phyloP scores from a whole-genome alignment of 2,329 filamentous ascomycete genomes.

The Trichoderma sp. region DNA sequence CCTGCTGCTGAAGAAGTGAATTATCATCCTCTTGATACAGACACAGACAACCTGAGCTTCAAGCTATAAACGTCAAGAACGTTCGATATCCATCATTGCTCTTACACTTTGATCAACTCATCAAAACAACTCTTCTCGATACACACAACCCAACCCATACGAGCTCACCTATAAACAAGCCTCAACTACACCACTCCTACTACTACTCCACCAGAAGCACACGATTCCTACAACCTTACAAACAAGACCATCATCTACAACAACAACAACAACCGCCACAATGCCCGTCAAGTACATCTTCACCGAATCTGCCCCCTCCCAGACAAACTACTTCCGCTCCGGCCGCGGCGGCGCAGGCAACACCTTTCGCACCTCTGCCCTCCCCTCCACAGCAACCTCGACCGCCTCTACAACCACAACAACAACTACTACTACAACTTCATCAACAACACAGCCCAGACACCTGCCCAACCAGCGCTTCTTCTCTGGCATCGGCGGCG shows the following conservation, averaged over 20 bases:
- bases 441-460: constrained; percentile 49
- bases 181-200: not conserved
- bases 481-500: constrained; percentile 67
- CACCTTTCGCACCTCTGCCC: constrained; percentile 53
- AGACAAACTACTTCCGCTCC: constrained; percentile 48
- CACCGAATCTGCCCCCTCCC: constrained; percentile 40
- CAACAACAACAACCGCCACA: constrained; percentile 15
- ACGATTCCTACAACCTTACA: not conserved
- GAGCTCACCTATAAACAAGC: not conserved
- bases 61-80: no score
- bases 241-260: not conserved
- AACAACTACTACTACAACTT: constrained; percentile 41
- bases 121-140: not conserved
- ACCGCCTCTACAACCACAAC: not conserved
- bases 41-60: no score
- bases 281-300: constrained; percentile 41
- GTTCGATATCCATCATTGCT: no score
- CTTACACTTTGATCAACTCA: no score
- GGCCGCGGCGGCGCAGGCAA: constrained; percentile 61
- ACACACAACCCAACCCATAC: not conserved
- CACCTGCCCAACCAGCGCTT: constrained; percentile 49
- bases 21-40: no score
- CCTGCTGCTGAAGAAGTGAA: no score
- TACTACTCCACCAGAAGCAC: not conserved
- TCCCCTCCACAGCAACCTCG: constrained; percentile 36